Evolutionary conservation across 495 filamentous ascomycete species (phyloP).

Genomic region (Podospora conica): DNA sequence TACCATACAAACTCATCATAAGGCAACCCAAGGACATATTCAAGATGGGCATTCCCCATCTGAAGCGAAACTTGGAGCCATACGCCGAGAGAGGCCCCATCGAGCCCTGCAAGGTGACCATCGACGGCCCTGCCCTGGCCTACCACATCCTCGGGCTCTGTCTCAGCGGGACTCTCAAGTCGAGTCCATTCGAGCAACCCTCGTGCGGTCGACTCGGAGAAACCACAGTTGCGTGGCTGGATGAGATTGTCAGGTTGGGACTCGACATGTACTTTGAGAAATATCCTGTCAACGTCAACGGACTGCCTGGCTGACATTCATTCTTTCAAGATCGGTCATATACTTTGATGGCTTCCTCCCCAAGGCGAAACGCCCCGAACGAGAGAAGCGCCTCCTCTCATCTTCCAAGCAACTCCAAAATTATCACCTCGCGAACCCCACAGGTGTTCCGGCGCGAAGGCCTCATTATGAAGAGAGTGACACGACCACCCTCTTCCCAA

Average conservation of each 20-base stretch:
- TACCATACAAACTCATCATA: not conserved
- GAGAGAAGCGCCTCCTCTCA: slow-evolving; percentile 23
- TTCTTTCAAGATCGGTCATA: slow-evolving; percentile 45
- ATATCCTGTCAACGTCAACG: not conserved
- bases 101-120: slow-evolving; percentile 42
- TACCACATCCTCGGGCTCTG: slow-evolving; percentile 60
- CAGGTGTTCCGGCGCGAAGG: slow-evolving; percentile 14
- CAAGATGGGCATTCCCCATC: slow-evolving; percentile 65
- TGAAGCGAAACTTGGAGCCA: slow-evolving; percentile 53
- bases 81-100: slow-evolving; percentile 50
- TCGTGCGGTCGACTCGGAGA: slow-evolving; percentile 55
- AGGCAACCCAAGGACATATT: not conserved
- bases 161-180: slow-evolving; percentile 31
- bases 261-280: slow-evolving; percentile 51
- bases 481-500: slow-evolving; percentile 17
- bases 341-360: slow-evolving; percentile 78
- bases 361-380: slow-evolving; percentile 22
- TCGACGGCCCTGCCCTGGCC: slow-evolving; percentile 73
- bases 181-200: slow-evolving; percentile 47
- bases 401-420: slow-evolving; percentile 18
- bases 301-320: not conserved
- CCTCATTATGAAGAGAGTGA: not conserved
- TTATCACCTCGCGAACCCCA: slow-evolving; percentile 16
- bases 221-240: slow-evolving; percentile 56
- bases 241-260: slow-evolving; percentile 43